Evolutionary conservation across 2,329 filamentous ascomycete species (phyloP), one percentile per base, ranked within the genome.

Genomic region (Exutisphaerella laricina): DNA sequence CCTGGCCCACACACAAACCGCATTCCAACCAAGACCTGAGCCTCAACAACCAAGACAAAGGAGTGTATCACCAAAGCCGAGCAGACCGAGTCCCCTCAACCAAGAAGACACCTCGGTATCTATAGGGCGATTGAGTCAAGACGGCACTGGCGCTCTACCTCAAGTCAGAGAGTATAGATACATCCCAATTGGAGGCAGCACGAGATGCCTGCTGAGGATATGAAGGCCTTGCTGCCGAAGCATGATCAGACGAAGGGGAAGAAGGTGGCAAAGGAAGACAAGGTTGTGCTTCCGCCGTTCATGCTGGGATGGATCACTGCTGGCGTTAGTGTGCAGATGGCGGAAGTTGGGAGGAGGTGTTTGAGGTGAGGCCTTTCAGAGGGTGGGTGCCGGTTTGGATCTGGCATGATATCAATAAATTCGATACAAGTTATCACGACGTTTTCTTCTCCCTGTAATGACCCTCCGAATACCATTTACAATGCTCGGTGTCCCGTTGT

Each of bases 281-380:
- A 18, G 31, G 31, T 17, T 26, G 23, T 9, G 31, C 18, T 34
- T 34, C 4, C 18, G 31, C 14, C 5, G 13, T 12, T 31, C 13
- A 14, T 34, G 14, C 16, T 12, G 3, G 18, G 17, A 3, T 23
- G 9, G 33, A 23, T 17, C 13, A n/a, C 12, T 21, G 33, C 16
- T 4, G 14, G 29, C 16, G 33, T 22, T 7, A 35, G 20, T 35
- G 17, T 35, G 33, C 33, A 23, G 33, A 35, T 35, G 33, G 33
- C 33, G 18, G 33, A 23, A 20, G 8, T 35, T 10, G 18, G 33
- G 33, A 23, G 18, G 10, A 23, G 33, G 33, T n/a, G n/a, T n/a
- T n/a, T n/a, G n/a, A n/a, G n/a, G n/a, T n/a, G n/a, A n/a, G n/a
- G n/a, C n/a, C n/a, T n/a, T n/a, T n/a, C n/a, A n/a, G n/a, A n/a